Percentiles rank a stretch among this genome's conserved stretches.
Evolutionary conservation across 345 rosid genomes (phyloP).

Genomic region (Cardiospermum halicacabum): DNA sequence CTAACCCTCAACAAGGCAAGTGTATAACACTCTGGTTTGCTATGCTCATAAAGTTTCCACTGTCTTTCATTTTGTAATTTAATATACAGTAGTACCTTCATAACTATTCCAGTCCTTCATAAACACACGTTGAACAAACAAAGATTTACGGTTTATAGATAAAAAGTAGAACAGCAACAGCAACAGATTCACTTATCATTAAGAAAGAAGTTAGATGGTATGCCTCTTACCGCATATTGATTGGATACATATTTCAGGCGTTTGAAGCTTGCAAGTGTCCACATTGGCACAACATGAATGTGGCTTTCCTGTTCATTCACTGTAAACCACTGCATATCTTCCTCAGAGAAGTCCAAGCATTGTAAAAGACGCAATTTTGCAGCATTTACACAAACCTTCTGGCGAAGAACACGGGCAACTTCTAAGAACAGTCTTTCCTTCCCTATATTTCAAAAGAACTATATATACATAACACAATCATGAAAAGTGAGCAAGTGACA

Average conservation of each 20-base stretch:
- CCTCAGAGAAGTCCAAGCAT: conserved; percentile 68
- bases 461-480: neutral
- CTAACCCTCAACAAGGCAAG: neutral
- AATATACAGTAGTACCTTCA: neutral
- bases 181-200: neutral
- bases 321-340: conserved; percentile 91
- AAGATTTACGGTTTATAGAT: no score
- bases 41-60: neutral
- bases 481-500: conserved; percentile 7
- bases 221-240: conserved; percentile 65
- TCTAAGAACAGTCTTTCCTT: conserved; percentile 94
- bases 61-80: neutral
- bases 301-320: conserved; percentile 79
- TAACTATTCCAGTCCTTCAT: neutral
- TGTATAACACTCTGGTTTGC: neutral
- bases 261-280: conserved; percentile 97
- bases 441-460: conserved; percentile 33
- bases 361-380: conserved; percentile 65
- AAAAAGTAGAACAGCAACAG: no score
- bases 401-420: conserved; percentile 72
- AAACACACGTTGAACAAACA: no score
- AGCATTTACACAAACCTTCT: conserved; percentile 64
- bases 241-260: conserved; percentile 71
- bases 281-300: conserved; percentile 90
- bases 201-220: neutral